Base-by-base conservation (phyloP, 768 basidiomycete species). In the Austroboletus eburneus region DNA sequence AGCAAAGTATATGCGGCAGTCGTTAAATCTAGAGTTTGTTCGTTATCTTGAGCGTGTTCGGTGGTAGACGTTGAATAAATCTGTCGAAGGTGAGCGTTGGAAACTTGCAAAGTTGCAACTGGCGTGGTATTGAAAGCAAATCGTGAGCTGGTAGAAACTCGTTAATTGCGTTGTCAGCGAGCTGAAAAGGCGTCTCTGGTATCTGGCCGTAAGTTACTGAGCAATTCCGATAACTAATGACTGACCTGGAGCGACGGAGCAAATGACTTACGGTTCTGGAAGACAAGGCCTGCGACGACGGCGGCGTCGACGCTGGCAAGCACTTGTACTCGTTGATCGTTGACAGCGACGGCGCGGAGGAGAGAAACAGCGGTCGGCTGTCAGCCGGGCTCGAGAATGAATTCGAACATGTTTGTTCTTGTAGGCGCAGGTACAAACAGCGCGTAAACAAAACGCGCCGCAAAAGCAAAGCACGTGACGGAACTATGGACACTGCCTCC, bases 331-430 rank as follows among this genome's bases (percentile, higher is more conserved):
- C 27, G 25, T 48, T 39, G 45, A 39, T 49, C 50, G 50, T 49
- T 56, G 36, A 47, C 45, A 55, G 48, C 50, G 43, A 57, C 38
- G 54, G 46, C 48, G 51, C 52, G 35, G 41, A 21, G 42, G 43
- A 56, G 43, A 56, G 53, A 56, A 54, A 61, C 52, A 42, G 33
- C 14, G 39, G 9, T 44, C 39, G 30, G 30, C 30, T 32, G 30
- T 32, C 14, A 4, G 9, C 9, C 30, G 30, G 36, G 23, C 5
- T 25, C 37, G 32, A 17, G 25, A 17, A 50, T 18, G 51, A 67
- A 67, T 18, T 67, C 49, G 66, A 65, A 65, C 64, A 58, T 65
- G 51, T 65, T 65, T 65, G 65, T 45, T 34, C 40, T 48, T 66
- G 66, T 67, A 52, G 63, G 54, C 9, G 23, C 17, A 24, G 1